Percentiles rank a stretch among this genome's conserved stretches.
phyloP scores from a whole-genome alignment of 2,329 filamentous ascomycete species.

The Fusarium euwallaceae region DNA sequence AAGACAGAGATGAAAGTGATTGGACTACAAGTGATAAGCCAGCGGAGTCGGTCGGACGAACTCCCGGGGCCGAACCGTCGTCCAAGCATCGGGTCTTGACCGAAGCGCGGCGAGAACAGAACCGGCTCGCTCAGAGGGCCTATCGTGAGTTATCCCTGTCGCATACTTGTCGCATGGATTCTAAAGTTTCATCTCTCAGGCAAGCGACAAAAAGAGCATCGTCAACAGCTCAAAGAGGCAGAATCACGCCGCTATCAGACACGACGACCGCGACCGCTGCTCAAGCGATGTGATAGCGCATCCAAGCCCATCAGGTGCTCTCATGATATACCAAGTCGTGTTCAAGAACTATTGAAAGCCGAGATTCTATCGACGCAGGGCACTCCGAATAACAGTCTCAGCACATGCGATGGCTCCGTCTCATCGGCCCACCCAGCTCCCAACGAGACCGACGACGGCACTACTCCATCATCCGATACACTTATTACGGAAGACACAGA shows the following conservation, averaged over 20 bases:
- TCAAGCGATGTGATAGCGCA: neutral
- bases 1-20: neutral
- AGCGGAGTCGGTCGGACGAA: neutral
- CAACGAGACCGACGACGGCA: neutral
- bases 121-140: constrained; percentile 41
- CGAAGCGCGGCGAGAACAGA: constrained; percentile 43
- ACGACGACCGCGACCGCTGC: neutral
- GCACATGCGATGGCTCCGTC: neutral
- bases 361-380: neutral
- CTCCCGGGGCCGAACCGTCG: neutral
- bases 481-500: neutral
- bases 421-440: neutral
- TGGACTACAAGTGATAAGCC: neutral
- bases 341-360: neutral
- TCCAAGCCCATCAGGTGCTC: neutral
- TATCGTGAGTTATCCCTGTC: constrained; percentile 33
- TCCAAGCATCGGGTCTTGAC: constrained; percentile 35
- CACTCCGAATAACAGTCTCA: neutral
- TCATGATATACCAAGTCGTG: rapidly evolving
- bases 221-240: neutral
- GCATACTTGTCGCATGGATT: no score
- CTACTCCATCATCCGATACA: neutral
- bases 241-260: neutral
- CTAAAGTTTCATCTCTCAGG: constrained; percentile 15
- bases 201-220: constrained; percentile 32